Percentiles rank a stretch among this genome's conserved stretches.
Conservation (phyloP, 2,329 filamentous ascomycete species). For the Neofusicoccum cordaticola region DNA sequence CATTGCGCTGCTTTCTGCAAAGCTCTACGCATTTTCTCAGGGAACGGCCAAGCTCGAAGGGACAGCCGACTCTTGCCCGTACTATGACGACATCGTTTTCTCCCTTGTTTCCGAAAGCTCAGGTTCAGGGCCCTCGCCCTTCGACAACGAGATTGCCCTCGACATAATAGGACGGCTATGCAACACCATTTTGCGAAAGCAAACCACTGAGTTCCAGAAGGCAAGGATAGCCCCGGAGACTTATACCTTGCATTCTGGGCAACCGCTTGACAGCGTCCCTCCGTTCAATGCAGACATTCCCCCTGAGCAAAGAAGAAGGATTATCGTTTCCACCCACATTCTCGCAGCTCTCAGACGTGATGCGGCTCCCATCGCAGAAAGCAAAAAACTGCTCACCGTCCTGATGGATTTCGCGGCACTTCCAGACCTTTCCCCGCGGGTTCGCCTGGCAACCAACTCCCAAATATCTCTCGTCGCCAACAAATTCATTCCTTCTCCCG, state of each 20-base stretch:
- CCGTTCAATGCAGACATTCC: slow-evolving; percentile 31
- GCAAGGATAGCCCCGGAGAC: slow-evolving; percentile 52
- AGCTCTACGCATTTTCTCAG: slow-evolving; percentile 60
- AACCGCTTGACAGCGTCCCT: slow-evolving; percentile 27
- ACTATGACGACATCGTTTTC: slow-evolving; percentile 48
- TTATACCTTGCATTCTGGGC: slow-evolving; percentile 51
- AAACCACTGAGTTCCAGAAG: slow-evolving; percentile 51
- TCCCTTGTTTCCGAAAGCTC: slow-evolving; percentile 41
- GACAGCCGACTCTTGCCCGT: slow-evolving; percentile 36
- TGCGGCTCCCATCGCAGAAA: slow-evolving; percentile 30
- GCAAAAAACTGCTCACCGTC: slow-evolving; percentile 30
- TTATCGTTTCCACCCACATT: slow-evolving; percentile 58
- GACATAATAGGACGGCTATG: slow-evolving; percentile 61
- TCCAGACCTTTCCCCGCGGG: slow-evolving; percentile 25
- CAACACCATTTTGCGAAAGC: slow-evolving; percentile 57
- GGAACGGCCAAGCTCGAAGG: slow-evolving; percentile 52
- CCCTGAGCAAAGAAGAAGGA: slow-evolving; percentile 42
- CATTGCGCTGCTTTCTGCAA: slow-evolving; percentile 58
- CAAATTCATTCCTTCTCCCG: slow-evolving; percentile 45
- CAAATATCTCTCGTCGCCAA: slow-evolving; percentile 49
- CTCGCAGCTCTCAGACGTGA: slow-evolving; percentile 50
- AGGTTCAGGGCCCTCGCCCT: slow-evolving; percentile 32
- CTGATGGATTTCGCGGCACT: slow-evolving; percentile 39
- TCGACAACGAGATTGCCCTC: slow-evolving; percentile 51
- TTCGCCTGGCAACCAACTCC: slow-evolving; percentile 37